These are phyloP conservation scores for Colletotrichum sublineola DNA, from an alignment of 2,329 filamentous ascomycete species.

Conservation along the genomic window DNA sequence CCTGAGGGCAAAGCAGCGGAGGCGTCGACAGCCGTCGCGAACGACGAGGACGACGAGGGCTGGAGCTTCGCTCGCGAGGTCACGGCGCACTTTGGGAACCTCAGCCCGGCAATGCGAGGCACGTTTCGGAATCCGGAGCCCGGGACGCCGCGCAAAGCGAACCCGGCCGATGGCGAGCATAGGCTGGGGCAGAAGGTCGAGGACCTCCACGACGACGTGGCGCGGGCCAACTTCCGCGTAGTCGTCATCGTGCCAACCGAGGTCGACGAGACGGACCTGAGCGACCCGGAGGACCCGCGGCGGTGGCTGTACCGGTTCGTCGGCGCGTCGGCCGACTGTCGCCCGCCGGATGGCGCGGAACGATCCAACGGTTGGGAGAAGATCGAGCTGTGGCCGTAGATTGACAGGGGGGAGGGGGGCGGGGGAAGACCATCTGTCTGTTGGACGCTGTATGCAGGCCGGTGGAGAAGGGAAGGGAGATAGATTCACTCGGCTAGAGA, in stretches of 20 bases:
- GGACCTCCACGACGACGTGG: conserved; percentile 77
- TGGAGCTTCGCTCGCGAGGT: conserved; percentile 88
- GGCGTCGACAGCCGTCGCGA: not conserved
- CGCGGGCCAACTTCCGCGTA: conserved; percentile 83
- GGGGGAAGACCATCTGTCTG: not conserved
- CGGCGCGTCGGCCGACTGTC: conserved; percentile 51
- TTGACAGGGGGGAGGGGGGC: not conserved
- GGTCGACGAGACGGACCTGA: conserved; percentile 81
- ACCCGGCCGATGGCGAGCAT: conserved; percentile 57
- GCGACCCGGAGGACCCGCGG: conserved; percentile 71
- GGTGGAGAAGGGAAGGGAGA: not conserved
- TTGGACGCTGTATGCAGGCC: not conserved
- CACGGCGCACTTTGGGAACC: conserved; percentile 90
- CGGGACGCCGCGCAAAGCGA: conserved; percentile 69
- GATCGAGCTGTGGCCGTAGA: conserved; percentile 77
- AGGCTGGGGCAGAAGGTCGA: conserved; percentile 74
- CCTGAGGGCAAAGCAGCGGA: conserved; percentile 12
- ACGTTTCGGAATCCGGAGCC: conserved; percentile 80
- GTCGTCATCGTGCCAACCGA: conserved; percentile 84
- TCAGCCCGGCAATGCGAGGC: conserved; percentile 84
- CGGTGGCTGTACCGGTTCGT: conserved; percentile 78
- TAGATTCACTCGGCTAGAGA: conserved; percentile 2
- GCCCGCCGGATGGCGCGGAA: conserved; percentile 54
- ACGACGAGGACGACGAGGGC: conserved; percentile 51
- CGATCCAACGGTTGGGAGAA: conserved; percentile 68